phyloP scores from a whole-genome alignment of 495 filamentous ascomycete genomes.

The Aspergillus diversus region DNA sequence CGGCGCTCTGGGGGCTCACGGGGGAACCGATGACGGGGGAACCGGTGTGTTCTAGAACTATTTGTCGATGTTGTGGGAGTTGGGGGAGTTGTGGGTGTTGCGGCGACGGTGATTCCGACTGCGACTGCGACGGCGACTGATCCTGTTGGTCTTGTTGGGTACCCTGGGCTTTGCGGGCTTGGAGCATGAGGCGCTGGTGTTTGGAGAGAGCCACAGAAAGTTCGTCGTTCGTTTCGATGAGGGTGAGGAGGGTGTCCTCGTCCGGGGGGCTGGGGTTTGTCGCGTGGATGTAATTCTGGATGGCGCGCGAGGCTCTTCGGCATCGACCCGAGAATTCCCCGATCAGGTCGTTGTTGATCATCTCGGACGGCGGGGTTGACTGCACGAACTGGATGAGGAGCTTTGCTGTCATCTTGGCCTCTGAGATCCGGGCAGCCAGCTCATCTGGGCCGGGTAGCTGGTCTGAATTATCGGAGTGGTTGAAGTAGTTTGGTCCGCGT shows the following conservation, averaged over 20 bases:
- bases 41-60: too few relatives aligned
- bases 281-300: constrained; percentile 82
- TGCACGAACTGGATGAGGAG: constrained; percentile 88
- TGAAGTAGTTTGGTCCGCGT: constrained; percentile 37
- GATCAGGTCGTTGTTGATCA: constrained; percentile 81
- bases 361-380: constrained; percentile 74
- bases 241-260: constrained; percentile 85
- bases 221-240: constrained; percentile 95
- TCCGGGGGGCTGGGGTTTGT: constrained; percentile 82
- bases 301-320: constrained; percentile 70
- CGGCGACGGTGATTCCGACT: background rate
- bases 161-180: constrained; percentile 58
- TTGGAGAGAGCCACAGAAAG: constrained; percentile 75
- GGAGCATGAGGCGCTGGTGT: constrained; percentile 79
- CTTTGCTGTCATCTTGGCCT: constrained; percentile 86
- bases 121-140: background rate
- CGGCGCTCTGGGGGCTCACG: too few relatives aligned
- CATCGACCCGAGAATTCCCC: constrained; percentile 92
- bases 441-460: constrained; percentile 77
- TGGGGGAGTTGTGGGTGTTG: constrained; percentile 18
- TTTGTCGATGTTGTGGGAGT: constrained; percentile 22
- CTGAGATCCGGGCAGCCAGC: constrained; percentile 80
- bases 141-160: constrained; percentile 10
- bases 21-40: too few relatives aligned
- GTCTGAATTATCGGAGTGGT: constrained; percentile 40